Evolutionary conservation across 345 rosid species (phyloP), one percentile per base, ranked within the genome.

Genomic region (Salix caprea): DNA sequence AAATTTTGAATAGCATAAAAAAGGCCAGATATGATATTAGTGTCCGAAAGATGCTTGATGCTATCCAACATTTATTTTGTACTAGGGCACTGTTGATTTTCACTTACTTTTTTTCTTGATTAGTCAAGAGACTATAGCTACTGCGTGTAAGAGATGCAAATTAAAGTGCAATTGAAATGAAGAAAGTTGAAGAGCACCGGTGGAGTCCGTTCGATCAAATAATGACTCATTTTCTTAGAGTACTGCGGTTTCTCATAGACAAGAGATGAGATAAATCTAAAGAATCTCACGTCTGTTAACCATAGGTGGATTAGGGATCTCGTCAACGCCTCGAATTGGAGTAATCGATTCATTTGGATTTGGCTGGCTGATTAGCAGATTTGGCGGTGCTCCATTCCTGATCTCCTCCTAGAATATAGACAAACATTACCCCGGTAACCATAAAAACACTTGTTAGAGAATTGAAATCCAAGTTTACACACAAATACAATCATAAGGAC

Each of bases 211-310:
- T 56, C 44, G 12, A 40, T 40, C 44, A 40, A 56, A n/a, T 56
- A 56, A n/a, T 56, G 62, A 56, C 14, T 9, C 62, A n/a, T 65
- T 30, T 28, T 19, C 34, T 15, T 34, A 4, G 4, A n/a, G 34
- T 11, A 34, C 36, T 34, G 75, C 48, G 4, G 48, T 32, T 54
- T 2, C 46, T 72, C 44, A 11, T 42, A 2, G 37, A 5, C 13
- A 12, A 15, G 26, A 23, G 19, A 70, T 4, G 64, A 40, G 11
- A 5, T 7, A 12, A 44, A 0, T 5, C 15, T 34, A n/a, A 72
- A 48, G 71, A 69, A 60, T 81, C 90, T 87, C 84, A 96, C 99
- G 97, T 88, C 97, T 86, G 86, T 96, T 96, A 73, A 85, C 88
- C 0, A 83, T 83, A 5, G 92, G 91, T 7, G 97, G 91, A 68